A percentile compares a stretch with the other conserved stretches of the same genome.
Conservation (phyloP, 2,329 filamentous ascomycete species). For the Botrytis deweyae region DNA sequence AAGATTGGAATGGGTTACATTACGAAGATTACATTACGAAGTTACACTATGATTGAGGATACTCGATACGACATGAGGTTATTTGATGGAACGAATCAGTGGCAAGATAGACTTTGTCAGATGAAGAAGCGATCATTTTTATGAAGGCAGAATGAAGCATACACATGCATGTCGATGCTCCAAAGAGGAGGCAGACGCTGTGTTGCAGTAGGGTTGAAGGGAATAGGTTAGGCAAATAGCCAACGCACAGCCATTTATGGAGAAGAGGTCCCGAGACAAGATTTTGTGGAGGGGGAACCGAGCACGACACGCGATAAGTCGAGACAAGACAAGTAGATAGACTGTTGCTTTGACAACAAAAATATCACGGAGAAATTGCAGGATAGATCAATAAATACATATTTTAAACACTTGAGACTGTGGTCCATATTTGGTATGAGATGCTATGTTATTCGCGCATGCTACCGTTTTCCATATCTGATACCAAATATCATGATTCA, state of each 20-base stretch:
- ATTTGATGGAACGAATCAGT: background rate
- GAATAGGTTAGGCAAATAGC: background rate
- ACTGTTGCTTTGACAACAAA: background rate
- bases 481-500: background rate
- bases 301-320: slow-evolving; percentile 4
- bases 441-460: background rate
- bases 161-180: background rate
- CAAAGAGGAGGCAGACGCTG: slow-evolving; percentile 4
- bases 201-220: background rate
- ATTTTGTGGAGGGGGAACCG: background rate
- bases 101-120: background rate
- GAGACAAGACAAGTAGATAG: background rate
- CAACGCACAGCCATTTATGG: slow-evolving; percentile 11
- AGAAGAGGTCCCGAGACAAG: slow-evolving; percentile 15
- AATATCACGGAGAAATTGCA: background rate
- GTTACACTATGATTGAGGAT: background rate
- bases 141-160: background rate
- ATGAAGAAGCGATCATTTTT: background rate
- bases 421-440: background rate
- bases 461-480: background rate
- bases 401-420: background rate
- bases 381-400: background rate
- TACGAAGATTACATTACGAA: background rate
- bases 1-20: slow-evolving; percentile 1
- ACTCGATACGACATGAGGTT: background rate